Percentiles rank a stretch among this genome's conserved stretches.
These are phyloP conservation scores for Aquilaria malaccensis DNA, from an alignment of 345 rosid species.

Conservation along the genomic window DNA sequence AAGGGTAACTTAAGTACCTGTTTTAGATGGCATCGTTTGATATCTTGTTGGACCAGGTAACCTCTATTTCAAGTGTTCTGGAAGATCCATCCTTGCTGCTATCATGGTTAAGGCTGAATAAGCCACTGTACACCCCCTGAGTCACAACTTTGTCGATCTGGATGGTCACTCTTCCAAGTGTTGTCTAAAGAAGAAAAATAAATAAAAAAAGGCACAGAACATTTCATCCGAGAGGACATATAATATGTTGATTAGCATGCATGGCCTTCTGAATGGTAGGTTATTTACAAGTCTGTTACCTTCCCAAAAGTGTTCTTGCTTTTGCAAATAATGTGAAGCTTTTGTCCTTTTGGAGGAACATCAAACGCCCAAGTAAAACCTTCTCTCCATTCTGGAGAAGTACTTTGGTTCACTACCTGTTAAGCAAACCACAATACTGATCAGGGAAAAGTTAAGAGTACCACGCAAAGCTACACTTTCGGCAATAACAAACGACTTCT, in stretches of 20 bases:
- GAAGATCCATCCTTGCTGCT: constrained; percentile 47
- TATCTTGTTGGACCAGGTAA: constrained; percentile 44
- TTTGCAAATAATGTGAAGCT: constrained; percentile 89
- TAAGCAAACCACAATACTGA: not conserved
- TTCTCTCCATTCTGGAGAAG: constrained; percentile 83
- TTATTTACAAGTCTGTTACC: constrained; percentile 33
- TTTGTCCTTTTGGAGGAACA: constrained; percentile 89
- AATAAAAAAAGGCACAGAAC: not conserved
- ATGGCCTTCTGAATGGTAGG: too few relatives aligned
- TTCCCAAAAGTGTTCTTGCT: constrained; percentile 86
- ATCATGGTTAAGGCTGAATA: constrained; percentile 50
- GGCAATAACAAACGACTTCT: not conserved
- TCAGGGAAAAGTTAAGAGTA: not conserved
- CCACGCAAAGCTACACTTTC: not conserved
- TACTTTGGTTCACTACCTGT: constrained; percentile 68
- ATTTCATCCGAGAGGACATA: too few relatives aligned
- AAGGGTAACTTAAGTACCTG: not conserved
- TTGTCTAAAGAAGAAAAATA: constrained; percentile 38
- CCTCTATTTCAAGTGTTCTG: constrained; percentile 58
- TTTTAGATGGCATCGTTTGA: constrained; percentile 20
- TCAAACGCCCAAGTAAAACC: constrained; percentile 88
- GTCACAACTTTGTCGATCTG: constrained; percentile 85
- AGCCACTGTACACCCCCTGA: constrained; percentile 53
- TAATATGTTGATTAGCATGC: too few relatives aligned
- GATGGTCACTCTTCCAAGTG: constrained; percentile 76